These are phyloP conservation scores for Pleurostoma richardsiae DNA, from an alignment of 2,329 filamentous ascomycete species.

Conservation along the genomic window DNA sequence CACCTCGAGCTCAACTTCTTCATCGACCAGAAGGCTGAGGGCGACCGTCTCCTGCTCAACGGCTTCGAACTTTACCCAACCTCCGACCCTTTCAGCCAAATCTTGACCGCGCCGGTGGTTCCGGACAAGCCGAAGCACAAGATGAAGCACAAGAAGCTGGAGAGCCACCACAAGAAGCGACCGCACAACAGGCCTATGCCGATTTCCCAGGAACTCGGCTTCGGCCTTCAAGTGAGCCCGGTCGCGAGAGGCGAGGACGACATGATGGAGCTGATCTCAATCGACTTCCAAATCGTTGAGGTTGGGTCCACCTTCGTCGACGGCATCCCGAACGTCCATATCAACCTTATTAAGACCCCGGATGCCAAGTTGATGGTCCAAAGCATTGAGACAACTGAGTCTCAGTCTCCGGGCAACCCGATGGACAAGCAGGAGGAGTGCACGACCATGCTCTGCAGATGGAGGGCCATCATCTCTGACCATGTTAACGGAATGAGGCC, in stretches of 20 bases:
- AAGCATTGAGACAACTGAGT: slow-evolving; percentile 32
- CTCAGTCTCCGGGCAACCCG: slow-evolving; percentile 11
- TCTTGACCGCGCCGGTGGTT: slow-evolving; percentile 40
- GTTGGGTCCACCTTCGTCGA: slow-evolving; percentile 52
- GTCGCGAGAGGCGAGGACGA: slow-evolving; percentile 44
- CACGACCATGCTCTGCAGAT: slow-evolving; percentile 47
- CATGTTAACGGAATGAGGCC: slow-evolving; percentile 29
- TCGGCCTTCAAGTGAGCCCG: slow-evolving; percentile 36
- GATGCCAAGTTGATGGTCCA: slow-evolving; percentile 51
- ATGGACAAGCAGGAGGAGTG: slow-evolving; percentile 27
- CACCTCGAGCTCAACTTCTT: slow-evolving; percentile 50
- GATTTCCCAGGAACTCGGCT: slow-evolving; percentile 36
- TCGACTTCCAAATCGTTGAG: slow-evolving; percentile 56
- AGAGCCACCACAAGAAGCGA: slow-evolving; percentile 11
- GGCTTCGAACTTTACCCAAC: slow-evolving; percentile 55
- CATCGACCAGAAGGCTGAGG: slow-evolving; percentile 37
- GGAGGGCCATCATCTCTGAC: slow-evolving; percentile 43
- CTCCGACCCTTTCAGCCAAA: slow-evolving; percentile 36
- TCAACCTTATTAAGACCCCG: slow-evolving; percentile 58
- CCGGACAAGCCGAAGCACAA: slow-evolving; percentile 24
- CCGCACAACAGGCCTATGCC: slow-evolving; percentile 13
- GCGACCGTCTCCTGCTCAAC: slow-evolving; percentile 50
- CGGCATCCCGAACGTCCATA: slow-evolving; percentile 48
- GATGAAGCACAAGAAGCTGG: slow-evolving; percentile 16
- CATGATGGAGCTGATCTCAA: slow-evolving; percentile 43